Evolutionary conservation across 768 basidiomycete genomes (phyloP).

Genomic region (Xerocomus spinulosus): DNA sequence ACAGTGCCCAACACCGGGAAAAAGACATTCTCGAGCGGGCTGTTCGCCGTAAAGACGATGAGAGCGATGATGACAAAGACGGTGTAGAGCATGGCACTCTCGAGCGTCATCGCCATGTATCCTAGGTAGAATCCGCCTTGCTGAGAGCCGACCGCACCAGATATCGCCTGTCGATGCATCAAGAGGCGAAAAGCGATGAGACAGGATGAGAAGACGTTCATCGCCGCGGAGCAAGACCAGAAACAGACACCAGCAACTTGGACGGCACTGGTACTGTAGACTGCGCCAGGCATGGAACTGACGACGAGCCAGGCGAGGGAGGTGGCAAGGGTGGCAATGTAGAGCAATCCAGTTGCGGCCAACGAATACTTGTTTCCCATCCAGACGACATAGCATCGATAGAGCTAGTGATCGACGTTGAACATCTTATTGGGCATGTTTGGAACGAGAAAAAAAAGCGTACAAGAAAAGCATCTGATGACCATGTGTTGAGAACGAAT

Average conservation of each 20-base stretch:
- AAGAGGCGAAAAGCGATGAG: slow-evolving; percentile 15
- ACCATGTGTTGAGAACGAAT: slow-evolving; percentile 21
- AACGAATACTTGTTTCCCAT: slow-evolving; percentile 1
- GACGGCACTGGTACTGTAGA: slow-evolving; percentile 14
- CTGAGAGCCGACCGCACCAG: slow-evolving; percentile 3
- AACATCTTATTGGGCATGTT: no score
- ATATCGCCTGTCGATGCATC: slow-evolving; percentile 16
- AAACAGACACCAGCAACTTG: slow-evolving; percentile 12
- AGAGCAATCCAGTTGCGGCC: slow-evolving; percentile 4
- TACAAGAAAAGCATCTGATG: slow-evolving; percentile 22
- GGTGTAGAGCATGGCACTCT: slow-evolving; percentile 20
- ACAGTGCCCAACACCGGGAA: slow-evolving; percentile 20
- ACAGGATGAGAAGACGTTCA: slow-evolving; percentile 13
- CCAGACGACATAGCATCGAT: slow-evolving; percentile 23
- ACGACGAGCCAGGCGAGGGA: slow-evolving; percentile 19
- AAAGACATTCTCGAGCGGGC: slow-evolving; percentile 22
- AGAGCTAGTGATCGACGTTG: slow-evolving; percentile 6
- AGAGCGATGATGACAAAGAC: slow-evolving; percentile 9
- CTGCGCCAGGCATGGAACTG: slow-evolving; percentile 8
- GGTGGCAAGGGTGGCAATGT: slow-evolving; percentile 13
- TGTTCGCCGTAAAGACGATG: slow-evolving; percentile 14
- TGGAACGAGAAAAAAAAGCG: background rate
- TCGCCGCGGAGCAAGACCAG: slow-evolving; percentile 14
- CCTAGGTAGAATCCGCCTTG: slow-evolving; percentile 19
- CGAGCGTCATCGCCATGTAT: slow-evolving; percentile 26